These are phyloP conservation scores for Meira nashicola DNA, from an alignment of 1,284 basidiomycete genomes.

Conservation along the genomic window DNA sequence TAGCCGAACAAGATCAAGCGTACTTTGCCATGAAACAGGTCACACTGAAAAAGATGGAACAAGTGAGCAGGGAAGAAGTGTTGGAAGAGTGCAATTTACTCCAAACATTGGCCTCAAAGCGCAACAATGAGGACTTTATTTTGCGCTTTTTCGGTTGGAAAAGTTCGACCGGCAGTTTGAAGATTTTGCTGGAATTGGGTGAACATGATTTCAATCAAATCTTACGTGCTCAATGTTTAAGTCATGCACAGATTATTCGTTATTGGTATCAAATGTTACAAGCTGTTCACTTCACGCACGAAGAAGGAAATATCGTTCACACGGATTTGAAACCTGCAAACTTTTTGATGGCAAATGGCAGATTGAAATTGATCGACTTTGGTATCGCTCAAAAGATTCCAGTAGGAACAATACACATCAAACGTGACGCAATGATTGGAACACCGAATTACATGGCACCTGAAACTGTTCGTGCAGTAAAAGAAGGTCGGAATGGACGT, in stretches of 20 bases:
- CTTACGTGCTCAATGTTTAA: conserved; percentile 32
- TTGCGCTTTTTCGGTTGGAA: conserved; percentile 51
- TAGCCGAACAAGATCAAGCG: conserved; percentile 42
- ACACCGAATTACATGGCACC: conserved; percentile 54
- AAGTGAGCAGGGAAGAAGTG: conserved; percentile 44
- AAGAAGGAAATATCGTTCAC: conserved; percentile 45
- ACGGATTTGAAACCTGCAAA: conserved; percentile 54
- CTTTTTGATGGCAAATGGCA: conserved; percentile 74
- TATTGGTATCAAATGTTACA: conserved; percentile 52
- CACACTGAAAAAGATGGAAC: conserved; percentile 45
- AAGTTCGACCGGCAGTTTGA: conserved; percentile 38
- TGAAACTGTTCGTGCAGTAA: conserved; percentile 49
- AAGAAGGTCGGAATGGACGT: conserved; percentile 14
- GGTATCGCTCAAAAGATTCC: conserved; percentile 83
- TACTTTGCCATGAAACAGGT: conserved; percentile 52
- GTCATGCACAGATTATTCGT: conserved; percentile 30
- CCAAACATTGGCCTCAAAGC: conserved; percentile 34
- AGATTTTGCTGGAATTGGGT: conserved; percentile 50
- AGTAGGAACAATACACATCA: conserved; percentile 51
- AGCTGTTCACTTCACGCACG: conserved; percentile 51
- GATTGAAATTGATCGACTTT: conserved; percentile 94
- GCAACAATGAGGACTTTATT: conserved; percentile 43
- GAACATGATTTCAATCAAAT: conserved; percentile 46
- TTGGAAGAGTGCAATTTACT: conserved; percentile 48
- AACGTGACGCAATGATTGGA: conserved; percentile 48